A percentile compares a stretch with the other conserved stretches of the same genome.
Conservation (phyloP, 179 eudicot genomes). For the Spinacia oleracea region DNA sequence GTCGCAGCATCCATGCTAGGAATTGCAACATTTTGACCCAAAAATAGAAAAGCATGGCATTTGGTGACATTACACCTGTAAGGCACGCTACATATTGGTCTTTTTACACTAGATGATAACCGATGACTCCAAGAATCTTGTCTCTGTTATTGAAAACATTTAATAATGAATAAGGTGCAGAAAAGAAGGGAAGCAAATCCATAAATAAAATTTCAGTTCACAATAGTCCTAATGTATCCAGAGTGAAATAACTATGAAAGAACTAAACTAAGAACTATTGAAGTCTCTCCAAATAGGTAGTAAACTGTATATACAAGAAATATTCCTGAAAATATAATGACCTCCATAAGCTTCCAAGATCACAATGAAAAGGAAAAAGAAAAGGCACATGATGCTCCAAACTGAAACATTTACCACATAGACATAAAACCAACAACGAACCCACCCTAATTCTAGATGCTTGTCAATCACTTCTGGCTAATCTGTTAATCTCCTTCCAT, state of each 20-base stretch:
- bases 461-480: not conserved
- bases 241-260: not conserved
- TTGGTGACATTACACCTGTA: conserved; percentile 36
- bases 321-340: not conserved
- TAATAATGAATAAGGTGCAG: conserved; percentile 12
- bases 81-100: conserved; percentile 41
- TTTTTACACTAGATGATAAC: conserved; percentile 40
- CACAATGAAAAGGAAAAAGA: not conserved
- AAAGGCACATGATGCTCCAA: not conserved
- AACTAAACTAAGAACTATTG: not conserved
- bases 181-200: not conserved
- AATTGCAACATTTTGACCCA: conserved; percentile 41
- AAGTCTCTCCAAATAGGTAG: not conserved
- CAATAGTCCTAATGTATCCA: not conserved
- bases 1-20: conserved; percentile 56
- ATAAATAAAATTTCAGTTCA: not conserved
- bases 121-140: conserved; percentile 49
- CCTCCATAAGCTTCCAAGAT: not conserved
- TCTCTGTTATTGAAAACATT: conserved; percentile 35
- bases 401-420: not conserved
- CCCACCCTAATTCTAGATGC: not conserved
- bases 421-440: not conserved
- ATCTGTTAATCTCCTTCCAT: too few relatives aligned
- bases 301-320: not conserved
- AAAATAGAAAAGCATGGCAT: conserved; percentile 51